Conservation (phyloP, 2,329 filamentous ascomycete species). For the Beauveria pseudobassiana region DNA sequence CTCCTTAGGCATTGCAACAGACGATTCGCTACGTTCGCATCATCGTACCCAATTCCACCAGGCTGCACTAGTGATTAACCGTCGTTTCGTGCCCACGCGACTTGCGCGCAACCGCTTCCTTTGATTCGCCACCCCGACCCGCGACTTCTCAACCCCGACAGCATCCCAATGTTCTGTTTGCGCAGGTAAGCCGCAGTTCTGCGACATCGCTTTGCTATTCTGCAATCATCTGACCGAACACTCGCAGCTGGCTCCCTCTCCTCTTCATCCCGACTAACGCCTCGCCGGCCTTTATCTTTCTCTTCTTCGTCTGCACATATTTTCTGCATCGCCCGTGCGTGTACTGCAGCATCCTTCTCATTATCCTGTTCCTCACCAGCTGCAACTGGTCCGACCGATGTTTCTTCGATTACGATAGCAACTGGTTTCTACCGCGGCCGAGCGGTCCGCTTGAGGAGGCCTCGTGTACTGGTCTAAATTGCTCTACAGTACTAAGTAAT, state of each 20-base stretch:
- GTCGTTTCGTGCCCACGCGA: too few relatives aligned
- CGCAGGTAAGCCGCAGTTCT: slow-evolving; percentile 38
- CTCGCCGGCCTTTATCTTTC: slow-evolving; percentile 76
- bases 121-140: background rate
- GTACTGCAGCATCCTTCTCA: slow-evolving; percentile 92
- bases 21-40: background rate
- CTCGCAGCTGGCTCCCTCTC: slow-evolving; percentile 68
- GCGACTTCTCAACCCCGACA: background rate
- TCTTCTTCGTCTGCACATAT: slow-evolving; percentile 89
- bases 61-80: too few relatives aligned
- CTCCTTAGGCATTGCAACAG: background rate
- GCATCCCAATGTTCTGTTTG: slow-evolving; percentile 50
- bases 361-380: slow-evolving; percentile 88
- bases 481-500: background rate
- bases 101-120: background rate
- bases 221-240: background rate
- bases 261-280: slow-evolving; percentile 85
- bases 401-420: slow-evolving; percentile 85
- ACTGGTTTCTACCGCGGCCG: slow-evolving; percentile 84
- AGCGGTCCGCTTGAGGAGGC: slow-evolving; percentile 19
- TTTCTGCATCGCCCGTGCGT: slow-evolving; percentile 94
- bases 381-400: slow-evolving; percentile 85
- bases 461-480: slow-evolving; percentile 20
- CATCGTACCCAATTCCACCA: background rate
- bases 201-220: background rate